A percentile compares a stretch with the other conserved stretches of the same genome.
Conservation (phyloP, 768 basidiomycete species). For the Mrakia gelida region DNA sequence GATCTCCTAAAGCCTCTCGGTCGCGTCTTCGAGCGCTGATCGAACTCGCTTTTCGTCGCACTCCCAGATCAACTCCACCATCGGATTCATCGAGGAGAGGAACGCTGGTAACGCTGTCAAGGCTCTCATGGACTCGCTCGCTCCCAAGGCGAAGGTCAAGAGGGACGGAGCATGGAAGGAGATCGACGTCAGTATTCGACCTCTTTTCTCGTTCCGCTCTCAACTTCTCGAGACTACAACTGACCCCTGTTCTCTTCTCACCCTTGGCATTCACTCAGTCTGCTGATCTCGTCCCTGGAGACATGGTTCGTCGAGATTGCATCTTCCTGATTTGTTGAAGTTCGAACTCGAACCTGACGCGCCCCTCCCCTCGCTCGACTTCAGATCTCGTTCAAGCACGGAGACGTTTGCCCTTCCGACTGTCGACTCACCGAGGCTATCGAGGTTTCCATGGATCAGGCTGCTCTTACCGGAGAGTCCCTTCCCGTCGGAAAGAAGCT, state of each 20-base stretch:
- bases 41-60: too few species aligned
- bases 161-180: slow-evolving; percentile 83
- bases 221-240: not conserved
- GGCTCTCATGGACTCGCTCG: slow-evolving; percentile 98
- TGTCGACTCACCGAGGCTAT: slow-evolving; percentile 94
- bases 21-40: too few species aligned
- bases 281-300: slow-evolving; percentile 82
- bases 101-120: slow-evolving; percentile 98
- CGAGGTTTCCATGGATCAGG: slow-evolving; percentile 98
- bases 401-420: slow-evolving; percentile 96
- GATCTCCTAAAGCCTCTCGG: too few species aligned
- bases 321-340: not conserved
- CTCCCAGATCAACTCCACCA: slow-evolving; percentile 72
- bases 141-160: slow-evolving; percentile 92
- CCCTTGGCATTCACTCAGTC: slow-evolving; percentile 46
- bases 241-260: not conserved
- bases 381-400: slow-evolving; percentile 87
- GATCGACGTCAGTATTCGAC: slow-evolving; percentile 55
- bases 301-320: slow-evolving; percentile 53
- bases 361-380: not conserved
- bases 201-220: not conserved
- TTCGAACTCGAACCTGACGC: not conserved
- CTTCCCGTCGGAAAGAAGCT: slow-evolving; percentile 86
- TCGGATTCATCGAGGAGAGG: slow-evolving; percentile 97
- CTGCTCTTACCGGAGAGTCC: slow-evolving; percentile 95